phyloP scores from a whole-genome alignment of 2,329 filamentous ascomycete species.

The Dactylellina cionopaga region DNA sequence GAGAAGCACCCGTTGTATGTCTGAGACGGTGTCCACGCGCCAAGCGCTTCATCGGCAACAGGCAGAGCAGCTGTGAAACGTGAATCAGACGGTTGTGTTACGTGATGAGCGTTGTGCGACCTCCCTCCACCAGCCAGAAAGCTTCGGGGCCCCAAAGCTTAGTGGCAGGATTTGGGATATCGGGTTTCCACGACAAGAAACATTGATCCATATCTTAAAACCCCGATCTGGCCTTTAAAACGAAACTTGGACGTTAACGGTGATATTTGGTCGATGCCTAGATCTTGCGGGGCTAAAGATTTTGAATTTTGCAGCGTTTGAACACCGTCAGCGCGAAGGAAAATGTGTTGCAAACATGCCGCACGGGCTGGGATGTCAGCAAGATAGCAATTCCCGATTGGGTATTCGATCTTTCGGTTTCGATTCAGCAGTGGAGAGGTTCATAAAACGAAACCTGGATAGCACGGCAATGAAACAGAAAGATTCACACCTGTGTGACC shows the following conservation, averaged over 20 bases:
- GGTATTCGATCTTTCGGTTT: not conserved
- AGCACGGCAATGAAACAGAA: too few species aligned
- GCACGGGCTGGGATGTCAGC: too few species aligned
- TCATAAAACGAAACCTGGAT: too few species aligned
- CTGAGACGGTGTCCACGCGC: conserved; percentile 23
- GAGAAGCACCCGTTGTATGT: conserved; percentile 20
- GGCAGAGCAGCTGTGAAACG: conserved; percentile 22
- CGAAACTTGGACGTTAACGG: not conserved
- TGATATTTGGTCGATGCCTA: conserved; percentile 7
- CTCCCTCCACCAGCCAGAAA: too few species aligned
- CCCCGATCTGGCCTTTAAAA: not conserved
- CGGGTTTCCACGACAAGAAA: not conserved
- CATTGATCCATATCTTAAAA: not conserved
- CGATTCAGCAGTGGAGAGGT: too few species aligned
- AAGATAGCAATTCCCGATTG: not conserved
- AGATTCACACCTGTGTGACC: too few species aligned
- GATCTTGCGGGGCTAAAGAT: not conserved
- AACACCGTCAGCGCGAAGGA: conserved; percentile 4
- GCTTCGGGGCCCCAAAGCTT: too few species aligned
- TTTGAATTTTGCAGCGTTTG: not conserved
- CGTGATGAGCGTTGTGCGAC: conserved; percentile 29
- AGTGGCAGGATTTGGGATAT: too few species aligned
- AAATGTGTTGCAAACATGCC: conserved; percentile 2
- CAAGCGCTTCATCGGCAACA: conserved; percentile 24
- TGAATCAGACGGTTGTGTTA: conserved; percentile 48